Base-by-base conservation (phyloP, 208 protist genomes). In the Trypanosomatidae sp. region DNA sequence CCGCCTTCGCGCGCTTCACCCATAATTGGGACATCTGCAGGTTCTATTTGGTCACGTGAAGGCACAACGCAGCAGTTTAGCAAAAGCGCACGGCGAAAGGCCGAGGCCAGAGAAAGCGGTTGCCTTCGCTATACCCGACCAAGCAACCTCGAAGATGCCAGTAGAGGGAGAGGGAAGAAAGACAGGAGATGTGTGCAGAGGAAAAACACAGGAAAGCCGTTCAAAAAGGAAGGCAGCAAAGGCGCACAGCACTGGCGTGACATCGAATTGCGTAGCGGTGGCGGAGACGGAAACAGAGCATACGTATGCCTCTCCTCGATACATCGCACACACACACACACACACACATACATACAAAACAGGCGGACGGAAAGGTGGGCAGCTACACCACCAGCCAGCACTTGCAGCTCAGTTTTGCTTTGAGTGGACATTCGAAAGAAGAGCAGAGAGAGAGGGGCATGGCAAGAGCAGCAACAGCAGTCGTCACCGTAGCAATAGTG, bases 1-100 rank as follows among this genome's bases (percentile, higher is more conserved):
- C 92, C 47, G 88, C 89, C 82, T 93, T 93, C 12, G 92, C 90
- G 25, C 89, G 88, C 72, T 96, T 96, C 70, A 96, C 90, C 90
- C 89, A 96, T 47, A 96, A 71, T 55, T 94, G 89, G 49, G 91
- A 96, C 91, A 96, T 96, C 7, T 15, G 5, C 58, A 62, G 39
- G 12, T 6, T 28, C 39, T 46, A n/a, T 62, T 17, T 33, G 58
- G 19, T 65, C 19, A 25, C 6, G 30, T 39, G 10, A 30, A 46
- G 60, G 25, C 36, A 65, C 19, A 46, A 47, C 10, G 19, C 7
- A 47, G 60, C 60, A 30, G 39, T 47, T 22, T 6, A 39, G 41
- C 19, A 65, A 44, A 39, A 65, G 22, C 19, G 39, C 33, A 53
- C 46, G 64, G 44, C 44, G 41, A 19, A n/a, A 47, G 5, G n/a